Base-by-base conservation (phyloP, 1,284 basidiomycete species). In the Polyporus tsugae region DNA sequence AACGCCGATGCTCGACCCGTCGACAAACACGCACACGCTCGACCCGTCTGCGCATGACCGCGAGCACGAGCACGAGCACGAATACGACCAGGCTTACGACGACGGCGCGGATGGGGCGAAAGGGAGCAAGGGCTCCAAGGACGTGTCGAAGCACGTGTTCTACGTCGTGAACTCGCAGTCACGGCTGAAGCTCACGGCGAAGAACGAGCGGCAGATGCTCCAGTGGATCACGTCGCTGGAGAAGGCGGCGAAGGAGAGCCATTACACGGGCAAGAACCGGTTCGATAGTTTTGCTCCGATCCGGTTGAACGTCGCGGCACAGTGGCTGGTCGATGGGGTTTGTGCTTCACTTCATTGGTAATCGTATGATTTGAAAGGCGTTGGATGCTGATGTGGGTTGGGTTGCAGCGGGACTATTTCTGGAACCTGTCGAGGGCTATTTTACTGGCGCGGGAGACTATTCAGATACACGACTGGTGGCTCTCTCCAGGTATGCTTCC, bases 321-420 rank as follows among this genome's bases (percentile, higher is more conserved):
- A 99, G 76, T 99, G 98, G 98, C 89, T 99, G 4, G 96, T 99
- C n/a, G 98, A 99, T 81, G 98, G 97, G 7, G 94, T 95, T 72
- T 76, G 91, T 83, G 17, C 11, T 44, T 42, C 52, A 5, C 64
- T 36, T 36, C 6, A 19, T 38, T 60, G 39, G 39, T 13, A 13
- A 10, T 39, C 9, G 39, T 7, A 13, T 4, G 4, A 39, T 39
- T 10, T 22, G 33, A 35, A 7, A 29, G 33, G 9, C 29, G 29
- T 29, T 5, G 35, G 19, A 63, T 25, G 39, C 10, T 39, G 69
- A 38, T 44, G 10, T 6, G 19, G 44, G 22, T 46, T 29, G 44
- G 64, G 46, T 63, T 64, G 29, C 72, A 95, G 92, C 90, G 96
- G 19, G 96, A 98, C 78, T 98, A 98, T 78, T 97, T 95, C 81